Base-by-base conservation (phyloP, 1,284 basidiomycete genomes). In the Moniliella sp. region DNA sequence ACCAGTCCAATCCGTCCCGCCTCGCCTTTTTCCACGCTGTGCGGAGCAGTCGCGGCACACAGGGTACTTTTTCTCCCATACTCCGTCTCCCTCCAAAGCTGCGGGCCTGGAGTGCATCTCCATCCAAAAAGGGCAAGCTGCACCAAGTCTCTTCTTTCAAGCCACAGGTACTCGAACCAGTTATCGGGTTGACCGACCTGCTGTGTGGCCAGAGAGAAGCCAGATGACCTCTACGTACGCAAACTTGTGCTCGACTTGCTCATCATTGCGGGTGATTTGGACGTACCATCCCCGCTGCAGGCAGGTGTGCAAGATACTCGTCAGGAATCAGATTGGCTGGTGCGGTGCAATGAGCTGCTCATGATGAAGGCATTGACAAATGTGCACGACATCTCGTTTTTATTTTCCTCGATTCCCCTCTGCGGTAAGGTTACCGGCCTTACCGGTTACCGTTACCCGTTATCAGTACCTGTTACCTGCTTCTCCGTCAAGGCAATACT, bases 201-300 rank as follows among this genome's bases (percentile, higher is more conserved):
- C 67, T 97, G 3, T n/a, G 94, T 82, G n/a, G n/a, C n/a, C n/a
- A n/a, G 62, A 86, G 81, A 94, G 66, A 86, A 84, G 57, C 88
- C 88, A 0, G 88, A 88, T 25, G 88, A 97, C 33, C 68, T 94
- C 2, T 69, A 73, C 1, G 78, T 80, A 3, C 73, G 86, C 25
- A 82, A 88, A 53, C 69, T 93, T 31, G 82, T 99, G 32, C 65
- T 81, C 32, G 88, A 97, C 37, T 68, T 77, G 33, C 64, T 49
- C 5, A 78, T 56, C 13, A 43, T 36, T 5, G 40, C 40, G 28
- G 30, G 40, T 31, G 40, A 44, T 5, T 14, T 23, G 12, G 30
- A 25, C 25, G 17, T 23, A 23, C 21, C 7, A 23, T 23, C 8
- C 21, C n/a, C 8, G 12, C 12, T 13, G n/a, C 4, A n/a, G 12